Evolutionary conservation across 2,329 filamentous ascomycete genomes (phyloP).

Genomic region (Epichloe uncinata): DNA sequence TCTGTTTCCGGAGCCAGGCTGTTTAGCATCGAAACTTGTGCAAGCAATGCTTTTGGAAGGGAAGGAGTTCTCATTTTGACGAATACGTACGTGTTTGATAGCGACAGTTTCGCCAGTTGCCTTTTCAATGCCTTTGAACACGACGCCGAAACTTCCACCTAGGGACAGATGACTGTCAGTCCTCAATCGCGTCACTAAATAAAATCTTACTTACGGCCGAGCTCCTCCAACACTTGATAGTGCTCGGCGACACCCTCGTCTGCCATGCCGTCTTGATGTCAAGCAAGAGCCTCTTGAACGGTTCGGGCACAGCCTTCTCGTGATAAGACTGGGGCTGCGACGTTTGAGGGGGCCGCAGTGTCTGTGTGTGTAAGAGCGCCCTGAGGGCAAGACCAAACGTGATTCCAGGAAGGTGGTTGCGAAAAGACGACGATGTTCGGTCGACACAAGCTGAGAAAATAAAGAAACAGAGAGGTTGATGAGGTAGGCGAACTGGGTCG

Average conservation of each 20-base stretch:
- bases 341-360: background rate
- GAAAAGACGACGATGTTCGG: background rate
- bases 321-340: background rate
- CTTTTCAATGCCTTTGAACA: constrained; percentile 93
- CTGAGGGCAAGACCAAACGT: background rate
- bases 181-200: too few relatives aligned
- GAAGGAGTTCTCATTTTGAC: background rate
- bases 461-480: background rate
- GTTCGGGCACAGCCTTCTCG: background rate
- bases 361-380: background rate
- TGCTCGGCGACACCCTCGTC: constrained; percentile 62
- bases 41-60: background rate
- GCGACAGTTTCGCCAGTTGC: constrained; percentile 85
- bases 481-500: constrained; percentile 1
- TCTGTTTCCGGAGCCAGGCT: constrained; percentile 38
- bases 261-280: constrained; percentile 30
- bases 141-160: constrained; percentile 92
- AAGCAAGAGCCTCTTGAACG: constrained; percentile 8
- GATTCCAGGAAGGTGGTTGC: background rate
- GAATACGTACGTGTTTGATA: constrained; percentile 72
- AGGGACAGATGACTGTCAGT: constrained; percentile 1
- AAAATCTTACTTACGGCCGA: constrained; percentile 59
- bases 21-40: background rate
- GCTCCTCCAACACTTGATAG: constrained; percentile 91
- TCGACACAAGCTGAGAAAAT: background rate